phyloP scores from a whole-genome alignment of 1,284 basidiomycete species.

The Cryptococcus sp. region DNA sequence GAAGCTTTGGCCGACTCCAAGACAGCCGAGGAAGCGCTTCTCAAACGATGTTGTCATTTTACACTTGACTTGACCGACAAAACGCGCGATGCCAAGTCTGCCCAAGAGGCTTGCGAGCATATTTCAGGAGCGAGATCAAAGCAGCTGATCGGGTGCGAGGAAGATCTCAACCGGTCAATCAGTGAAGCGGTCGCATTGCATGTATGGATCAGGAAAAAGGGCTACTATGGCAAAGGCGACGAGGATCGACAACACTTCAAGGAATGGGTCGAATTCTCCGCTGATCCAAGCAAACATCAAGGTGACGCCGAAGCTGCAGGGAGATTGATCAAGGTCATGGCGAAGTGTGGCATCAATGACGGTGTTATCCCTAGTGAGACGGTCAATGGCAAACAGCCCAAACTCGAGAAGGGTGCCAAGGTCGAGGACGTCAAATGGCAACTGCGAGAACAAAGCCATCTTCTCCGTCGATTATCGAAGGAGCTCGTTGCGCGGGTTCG shows the following conservation, averaged over 20 bases:
- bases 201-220: constrained; percentile 35
- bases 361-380: constrained; percentile 26
- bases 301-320: constrained; percentile 58
- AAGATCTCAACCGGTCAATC: constrained; percentile 69
- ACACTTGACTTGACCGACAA: constrained; percentile 66
- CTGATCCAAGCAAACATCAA: constrained; percentile 58
- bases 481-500: constrained; percentile 85
- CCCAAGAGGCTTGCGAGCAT: constrained; percentile 87
- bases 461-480: constrained; percentile 76
- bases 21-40: constrained; percentile 84
- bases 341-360: constrained; percentile 46
- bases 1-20: constrained; percentile 85
- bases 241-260: constrained; percentile 40
- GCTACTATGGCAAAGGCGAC: constrained; percentile 22
- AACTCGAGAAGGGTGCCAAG: constrained; percentile 33
- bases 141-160: constrained; percentile 76
- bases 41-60: constrained; percentile 93
- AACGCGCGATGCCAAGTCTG: constrained; percentile 57
- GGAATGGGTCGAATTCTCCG: constrained; percentile 39
- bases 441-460: constrained; percentile 81
- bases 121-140: constrained; percentile 78
- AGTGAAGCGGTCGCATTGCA: constrained; percentile 62
- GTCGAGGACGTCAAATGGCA: constrained; percentile 68
- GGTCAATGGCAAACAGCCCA: constrained; percentile 48
- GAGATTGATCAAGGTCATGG: constrained; percentile 50